Percentiles rank a stretch among this genome's conserved stretches.
Evolutionary conservation across 2,329 filamentous ascomycete genomes (phyloP).

Genomic region (Hymenoscyphus infarciens): DNA sequence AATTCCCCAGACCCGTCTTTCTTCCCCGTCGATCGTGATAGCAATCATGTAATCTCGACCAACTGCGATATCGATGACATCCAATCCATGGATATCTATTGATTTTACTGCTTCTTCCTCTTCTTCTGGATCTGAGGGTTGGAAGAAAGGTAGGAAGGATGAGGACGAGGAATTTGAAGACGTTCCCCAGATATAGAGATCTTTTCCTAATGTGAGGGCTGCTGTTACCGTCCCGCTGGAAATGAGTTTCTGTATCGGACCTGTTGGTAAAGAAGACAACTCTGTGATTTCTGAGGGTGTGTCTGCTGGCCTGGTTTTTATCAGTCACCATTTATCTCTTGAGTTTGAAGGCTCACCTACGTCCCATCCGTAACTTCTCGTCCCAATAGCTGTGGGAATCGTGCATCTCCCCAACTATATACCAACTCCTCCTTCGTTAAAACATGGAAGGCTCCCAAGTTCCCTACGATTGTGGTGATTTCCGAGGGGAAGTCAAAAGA

Average conservation of each 20-base stretch:
- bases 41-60: slow-evolving; percentile 58
- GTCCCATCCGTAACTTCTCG: slow-evolving; percentile 38
- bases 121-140: neutral
- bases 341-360: slow-evolving; percentile 7
- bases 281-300: slow-evolving; percentile 46
- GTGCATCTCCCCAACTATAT: slow-evolving; percentile 52
- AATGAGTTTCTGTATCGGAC: slow-evolving; percentile 49
- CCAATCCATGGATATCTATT: slow-evolving; percentile 41
- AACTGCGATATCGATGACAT: slow-evolving; percentile 55
- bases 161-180: neutral
- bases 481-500: neutral
- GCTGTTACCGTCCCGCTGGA: slow-evolving; percentile 53
- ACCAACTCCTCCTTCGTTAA: slow-evolving; percentile 38
- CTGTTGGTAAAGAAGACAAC: slow-evolving; percentile 49
- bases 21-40: slow-evolving; percentile 39
- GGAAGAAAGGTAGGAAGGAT: neutral
- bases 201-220: slow-evolving; percentile 54
- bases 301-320: slow-evolving; percentile 41
- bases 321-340: neutral
- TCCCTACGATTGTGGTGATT: slow-evolving; percentile 31
- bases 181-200: slow-evolving; percentile 60
- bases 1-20: slow-evolving; percentile 50
- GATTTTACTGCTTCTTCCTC: slow-evolving; percentile 16
- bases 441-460: slow-evolving; percentile 39
- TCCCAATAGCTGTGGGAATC: slow-evolving; percentile 55